Evolutionary conservation across 1,139 yeast species (phyloP).

Genomic region (Scheffersomyces parashehatae): DNA sequence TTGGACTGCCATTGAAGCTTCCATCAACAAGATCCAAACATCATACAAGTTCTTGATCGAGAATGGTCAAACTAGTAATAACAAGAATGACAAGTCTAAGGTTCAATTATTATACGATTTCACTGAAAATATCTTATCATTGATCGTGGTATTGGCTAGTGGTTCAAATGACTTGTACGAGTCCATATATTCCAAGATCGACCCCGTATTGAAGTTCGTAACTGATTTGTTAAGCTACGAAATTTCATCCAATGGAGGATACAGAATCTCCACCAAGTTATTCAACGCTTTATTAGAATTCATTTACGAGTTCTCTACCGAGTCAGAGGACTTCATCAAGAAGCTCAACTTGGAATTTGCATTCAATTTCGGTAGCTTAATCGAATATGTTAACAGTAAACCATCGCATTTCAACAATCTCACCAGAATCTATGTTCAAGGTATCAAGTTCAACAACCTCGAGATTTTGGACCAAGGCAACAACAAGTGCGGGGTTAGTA

Average conservation of each 20-base stretch:
- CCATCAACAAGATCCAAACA: conserved; percentile 48
- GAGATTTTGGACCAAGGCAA: conserved; percentile 36
- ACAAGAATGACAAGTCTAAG: conserved; percentile 42
- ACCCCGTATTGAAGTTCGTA: conserved; percentile 45
- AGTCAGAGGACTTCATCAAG: conserved; percentile 58
- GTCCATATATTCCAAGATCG: conserved; percentile 46
- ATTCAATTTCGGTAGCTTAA: conserved; percentile 23
- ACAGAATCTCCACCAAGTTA: conserved; percentile 43
- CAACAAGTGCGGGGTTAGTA: conserved; percentile 23
- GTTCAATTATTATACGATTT: conserved; percentile 58
- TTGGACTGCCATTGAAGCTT: conserved; percentile 58
- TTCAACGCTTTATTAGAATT: conserved; percentile 59
- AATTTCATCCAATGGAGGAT: conserved; percentile 20
- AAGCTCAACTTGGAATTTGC: conserved; percentile 21
- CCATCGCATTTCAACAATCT: conserved; percentile 29
- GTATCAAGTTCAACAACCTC: conserved; percentile 59
- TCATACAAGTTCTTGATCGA: conserved; percentile 48
- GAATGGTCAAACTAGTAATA: conserved; percentile 13
- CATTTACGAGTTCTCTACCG: conserved; percentile 65
- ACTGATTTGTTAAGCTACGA: conserved; percentile 37
- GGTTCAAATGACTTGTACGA: conserved; percentile 63
- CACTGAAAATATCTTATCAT: conserved; percentile 71
- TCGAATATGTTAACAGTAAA: conserved; percentile 15
- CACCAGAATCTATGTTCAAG: conserved; percentile 55
- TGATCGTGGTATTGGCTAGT: conserved; percentile 66